These are phyloP conservation scores for Elymus sibiricus DNA, from an alignment of 176 grass and related monocot genomes.

Conservation along the genomic window DNA sequence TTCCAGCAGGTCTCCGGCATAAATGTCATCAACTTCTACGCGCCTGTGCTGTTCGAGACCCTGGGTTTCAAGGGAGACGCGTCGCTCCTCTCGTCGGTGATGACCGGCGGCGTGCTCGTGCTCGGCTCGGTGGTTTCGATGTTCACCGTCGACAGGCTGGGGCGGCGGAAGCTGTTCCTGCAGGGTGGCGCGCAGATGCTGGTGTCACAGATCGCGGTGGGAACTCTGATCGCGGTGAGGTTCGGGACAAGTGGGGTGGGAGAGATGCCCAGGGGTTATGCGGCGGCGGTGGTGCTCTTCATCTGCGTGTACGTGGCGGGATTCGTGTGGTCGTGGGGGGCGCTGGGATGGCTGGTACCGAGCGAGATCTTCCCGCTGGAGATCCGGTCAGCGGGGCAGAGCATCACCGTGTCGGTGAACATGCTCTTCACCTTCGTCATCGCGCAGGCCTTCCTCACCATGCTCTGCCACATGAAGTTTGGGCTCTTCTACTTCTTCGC, in stretches of 20 bases:
- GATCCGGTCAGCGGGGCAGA: slow-evolving; percentile 85
- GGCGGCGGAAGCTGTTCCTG: neutral
- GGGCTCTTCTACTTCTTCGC: slow-evolving; percentile 93
- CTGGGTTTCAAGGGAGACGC: slow-evolving; percentile 20
- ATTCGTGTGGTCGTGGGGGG: slow-evolving; percentile 32
- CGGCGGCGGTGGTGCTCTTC: neutral
- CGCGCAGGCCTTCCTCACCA: slow-evolving; percentile 73
- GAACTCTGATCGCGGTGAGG: neutral
- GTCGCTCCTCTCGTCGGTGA: slow-evolving; percentile 25
- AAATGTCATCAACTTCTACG: slow-evolving; percentile 71
- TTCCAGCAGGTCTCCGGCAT: slow-evolving; percentile 67
- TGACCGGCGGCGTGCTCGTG: slow-evolving; percentile 9
- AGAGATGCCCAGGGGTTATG: neutral
- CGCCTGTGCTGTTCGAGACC: slow-evolving; percentile 22
- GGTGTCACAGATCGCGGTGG: neutral
- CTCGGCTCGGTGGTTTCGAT: slow-evolving; percentile 24
- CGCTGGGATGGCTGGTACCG: slow-evolving; percentile 66
- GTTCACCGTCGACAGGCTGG: slow-evolving; percentile 9
- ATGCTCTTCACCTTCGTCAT: slow-evolving; percentile 94
- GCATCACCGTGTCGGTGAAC: slow-evolving; percentile 90
- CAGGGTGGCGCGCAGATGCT: slow-evolving; percentile 30
- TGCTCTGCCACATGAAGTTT: slow-evolving; percentile 92
- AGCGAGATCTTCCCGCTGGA: slow-evolving; percentile 94
- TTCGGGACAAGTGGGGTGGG: neutral
- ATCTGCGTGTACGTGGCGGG: slow-evolving; percentile 26